These are phyloP conservation scores for Lachnellula willkommii DNA, from an alignment of 2,329 filamentous ascomycete species.

Conservation along the genomic window DNA sequence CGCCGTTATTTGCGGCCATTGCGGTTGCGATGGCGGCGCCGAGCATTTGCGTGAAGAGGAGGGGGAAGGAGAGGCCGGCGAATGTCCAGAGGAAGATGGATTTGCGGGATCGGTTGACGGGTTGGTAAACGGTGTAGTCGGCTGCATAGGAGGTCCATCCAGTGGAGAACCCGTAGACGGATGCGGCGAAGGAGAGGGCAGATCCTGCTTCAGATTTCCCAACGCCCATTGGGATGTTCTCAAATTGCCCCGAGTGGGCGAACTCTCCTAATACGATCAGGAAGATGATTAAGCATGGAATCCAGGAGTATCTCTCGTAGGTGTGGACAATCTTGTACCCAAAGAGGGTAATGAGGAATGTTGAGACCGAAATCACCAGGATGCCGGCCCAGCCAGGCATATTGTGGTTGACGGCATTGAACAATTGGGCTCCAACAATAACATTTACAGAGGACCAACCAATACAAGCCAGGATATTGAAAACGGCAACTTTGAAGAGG, in stretches of 20 bases:
- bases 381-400: slow-evolving; percentile 72
- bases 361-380: slow-evolving; percentile 64
- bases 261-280: slow-evolving; percentile 65
- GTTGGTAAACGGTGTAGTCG: slow-evolving; percentile 78
- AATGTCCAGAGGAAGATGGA: slow-evolving; percentile 68
- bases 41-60: slow-evolving; percentile 69
- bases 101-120: slow-evolving; percentile 49
- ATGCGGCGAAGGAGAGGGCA: slow-evolving; percentile 60
- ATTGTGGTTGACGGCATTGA: slow-evolving; percentile 64
- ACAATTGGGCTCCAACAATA: slow-evolving; percentile 73
- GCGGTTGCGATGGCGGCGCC: slow-evolving; percentile 66
- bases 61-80: slow-evolving; percentile 61
- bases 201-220: slow-evolving; percentile 56
- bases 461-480: slow-evolving; percentile 65
- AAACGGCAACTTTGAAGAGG: slow-evolving; percentile 51
- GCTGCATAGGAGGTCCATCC: slow-evolving; percentile 71
- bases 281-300: slow-evolving; percentile 68
- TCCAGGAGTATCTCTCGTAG: slow-evolving; percentile 73
- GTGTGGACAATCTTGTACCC: slow-evolving; percentile 70
- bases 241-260: slow-evolving; percentile 60
- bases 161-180: slow-evolving; percentile 63
- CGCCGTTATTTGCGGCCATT: slow-evolving; percentile 51
- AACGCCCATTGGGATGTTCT: slow-evolving; percentile 51
- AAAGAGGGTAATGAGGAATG: slow-evolving; percentile 65
- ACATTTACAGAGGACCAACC: slow-evolving; percentile 75